A percentile compares a stretch with the other conserved stretches of the same genome.
These are phyloP conservation scores for Grigorovia humatica DNA, from an alignment of 805 yeast genomes.

Conservation along the genomic window DNA sequence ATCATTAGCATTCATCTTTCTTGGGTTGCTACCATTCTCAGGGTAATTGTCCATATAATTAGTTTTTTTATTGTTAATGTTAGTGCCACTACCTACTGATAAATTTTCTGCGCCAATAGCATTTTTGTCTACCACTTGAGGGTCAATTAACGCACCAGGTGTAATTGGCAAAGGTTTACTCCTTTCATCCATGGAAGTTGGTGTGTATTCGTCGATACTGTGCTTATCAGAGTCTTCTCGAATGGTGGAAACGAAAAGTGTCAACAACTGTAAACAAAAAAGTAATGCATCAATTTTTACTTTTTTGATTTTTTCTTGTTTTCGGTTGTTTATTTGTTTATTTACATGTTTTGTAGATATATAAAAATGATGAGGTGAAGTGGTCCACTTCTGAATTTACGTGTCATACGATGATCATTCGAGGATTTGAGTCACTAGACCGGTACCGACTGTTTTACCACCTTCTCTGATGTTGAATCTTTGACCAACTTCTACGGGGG, in stretches of 20 bases:
- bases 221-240: neutral
- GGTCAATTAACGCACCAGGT: constrained; percentile 1
- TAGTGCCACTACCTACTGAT: neutral
- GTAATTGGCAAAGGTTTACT: constrained; percentile 8
- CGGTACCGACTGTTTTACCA: constrained; percentile 98
- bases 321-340: neutral
- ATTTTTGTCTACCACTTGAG: constrained; percentile 1
- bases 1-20: neutral
- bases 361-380: neutral
- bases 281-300: too few relatives aligned
- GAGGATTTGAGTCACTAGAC: constrained; percentile 86
- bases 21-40: too few relatives aligned
- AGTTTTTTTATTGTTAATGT: neutral
- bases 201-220: neutral
- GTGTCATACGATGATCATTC: constrained; percentile 31
- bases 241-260: neutral
- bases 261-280: neutral
- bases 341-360: constrained; percentile 2
- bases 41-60: neutral
- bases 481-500: constrained; percentile 92
- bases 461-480: constrained; percentile 99
- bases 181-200: constrained; percentile 4
- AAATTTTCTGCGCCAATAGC: neutral
- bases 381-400: neutral
- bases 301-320: neutral